phyloP scores from a whole-genome alignment of 169 alveolate species.

The Cytauxzoon felis region DNA sequence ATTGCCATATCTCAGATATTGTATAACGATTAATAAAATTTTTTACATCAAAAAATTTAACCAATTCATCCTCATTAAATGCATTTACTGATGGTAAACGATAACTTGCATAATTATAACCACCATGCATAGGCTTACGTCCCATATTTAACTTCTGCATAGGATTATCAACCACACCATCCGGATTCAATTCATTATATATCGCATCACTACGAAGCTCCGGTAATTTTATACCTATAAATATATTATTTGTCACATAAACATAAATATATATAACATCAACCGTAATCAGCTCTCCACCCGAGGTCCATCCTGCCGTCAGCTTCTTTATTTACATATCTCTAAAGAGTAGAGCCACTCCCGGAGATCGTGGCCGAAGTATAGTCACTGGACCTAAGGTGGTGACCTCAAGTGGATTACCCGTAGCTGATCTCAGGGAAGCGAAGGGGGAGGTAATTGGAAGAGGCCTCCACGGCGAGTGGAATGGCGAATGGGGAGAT shows the following conservation, averaged over 20 bases:
- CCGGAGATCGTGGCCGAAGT: no score
- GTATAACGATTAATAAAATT: slow-evolving; percentile 63
- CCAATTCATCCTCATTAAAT: slow-evolving; percentile 73
- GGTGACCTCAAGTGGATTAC: no score
- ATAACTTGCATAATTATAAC: slow-evolving; percentile 67
- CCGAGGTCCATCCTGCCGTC: neutral
- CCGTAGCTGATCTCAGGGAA: no score
- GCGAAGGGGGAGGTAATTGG: no score
- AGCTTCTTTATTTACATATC: no score
- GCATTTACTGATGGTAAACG: slow-evolving; percentile 73
- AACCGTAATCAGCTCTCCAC: neutral
- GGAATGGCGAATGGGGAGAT: neutral
- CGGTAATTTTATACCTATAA: slow-evolving; percentile 55
- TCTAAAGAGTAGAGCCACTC: no score
- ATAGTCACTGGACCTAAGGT: no score
- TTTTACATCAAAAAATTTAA: slow-evolving; percentile 58
- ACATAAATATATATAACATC: neutral
- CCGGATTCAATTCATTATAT: slow-evolving; percentile 71
- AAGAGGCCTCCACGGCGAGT: no score
- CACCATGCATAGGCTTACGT: slow-evolving; percentile 70
- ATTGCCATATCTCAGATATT: slow-evolving; percentile 55
- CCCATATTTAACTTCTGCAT: slow-evolving; percentile 63
- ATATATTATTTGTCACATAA: neutral
- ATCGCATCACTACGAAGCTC: slow-evolving; percentile 56
- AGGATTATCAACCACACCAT: slow-evolving; percentile 64